phyloP scores from a whole-genome alignment of 768 basidiomycete genomes.

The Tulasnella sp. region DNA sequence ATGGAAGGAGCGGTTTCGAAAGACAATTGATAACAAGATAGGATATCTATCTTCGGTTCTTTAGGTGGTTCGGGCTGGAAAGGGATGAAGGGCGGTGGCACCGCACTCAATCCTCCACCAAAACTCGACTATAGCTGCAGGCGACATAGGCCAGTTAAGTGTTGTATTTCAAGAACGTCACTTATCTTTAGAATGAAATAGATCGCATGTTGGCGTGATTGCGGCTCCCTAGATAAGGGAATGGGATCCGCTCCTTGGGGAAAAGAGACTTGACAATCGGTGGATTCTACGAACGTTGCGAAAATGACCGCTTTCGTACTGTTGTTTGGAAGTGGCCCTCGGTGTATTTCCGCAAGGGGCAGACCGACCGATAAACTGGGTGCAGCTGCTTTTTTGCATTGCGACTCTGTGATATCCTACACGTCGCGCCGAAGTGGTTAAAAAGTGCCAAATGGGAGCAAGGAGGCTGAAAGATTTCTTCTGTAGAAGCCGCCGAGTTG shows the following conservation, averaged over 20 bases:
- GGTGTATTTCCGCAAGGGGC: background rate
- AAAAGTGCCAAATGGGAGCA: background rate
- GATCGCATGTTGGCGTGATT: background rate
- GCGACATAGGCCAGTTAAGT: background rate
- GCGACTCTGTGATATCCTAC: background rate
- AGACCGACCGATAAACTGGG: background rate
- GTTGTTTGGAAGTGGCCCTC: background rate
- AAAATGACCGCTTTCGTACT: background rate
- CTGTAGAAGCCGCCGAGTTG: background rate
- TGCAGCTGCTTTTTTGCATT: background rate
- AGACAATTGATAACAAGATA: background rate
- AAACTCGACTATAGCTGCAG: background rate
- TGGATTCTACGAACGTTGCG: background rate
- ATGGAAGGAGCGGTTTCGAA: background rate
- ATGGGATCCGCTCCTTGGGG: background rate
- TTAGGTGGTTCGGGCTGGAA: background rate
- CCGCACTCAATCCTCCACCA: background rate
- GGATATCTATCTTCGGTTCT: background rate
- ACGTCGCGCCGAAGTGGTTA: background rate
- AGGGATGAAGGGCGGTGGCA: background rate
- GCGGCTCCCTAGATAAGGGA: background rate
- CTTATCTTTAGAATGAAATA: background rate
- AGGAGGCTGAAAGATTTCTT: background rate
- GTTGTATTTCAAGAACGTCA: background rate
- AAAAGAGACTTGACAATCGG: constrained; percentile 4